Percentiles rank a stretch among this genome's conserved stretches.
phyloP scores from a whole-genome alignment of 2,329 filamentous ascomycete species.

The Aureobasidium musti region DNA sequence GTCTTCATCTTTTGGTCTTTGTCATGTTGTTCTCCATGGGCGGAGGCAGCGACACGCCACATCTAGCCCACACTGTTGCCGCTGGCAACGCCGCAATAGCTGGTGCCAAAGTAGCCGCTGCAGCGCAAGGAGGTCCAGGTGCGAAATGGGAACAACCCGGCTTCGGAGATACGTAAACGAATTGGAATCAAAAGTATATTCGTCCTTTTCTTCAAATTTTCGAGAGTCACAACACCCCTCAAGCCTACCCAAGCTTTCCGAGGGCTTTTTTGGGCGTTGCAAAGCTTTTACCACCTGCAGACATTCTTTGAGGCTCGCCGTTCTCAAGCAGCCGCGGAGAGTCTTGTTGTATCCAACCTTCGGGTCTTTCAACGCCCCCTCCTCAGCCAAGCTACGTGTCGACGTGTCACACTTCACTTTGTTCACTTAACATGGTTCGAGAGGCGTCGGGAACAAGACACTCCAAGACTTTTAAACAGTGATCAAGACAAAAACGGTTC shows the following conservation, averaged over 20 bases:
- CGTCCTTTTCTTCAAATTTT: background rate
- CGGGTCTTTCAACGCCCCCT: background rate
- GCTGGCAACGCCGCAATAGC: slow-evolving; percentile 24
- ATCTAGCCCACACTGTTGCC: slow-evolving; percentile 12
- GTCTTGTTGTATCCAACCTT: background rate
- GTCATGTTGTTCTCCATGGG: slow-evolving; percentile 83
- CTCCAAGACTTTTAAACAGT: background rate
- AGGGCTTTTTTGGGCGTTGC: slow-evolving; percentile 4
- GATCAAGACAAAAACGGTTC: slow-evolving; percentile 12
- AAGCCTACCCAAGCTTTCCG: slow-evolving; percentile 20
- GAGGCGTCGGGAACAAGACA: slow-evolving; percentile 15
- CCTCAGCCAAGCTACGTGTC: background rate
- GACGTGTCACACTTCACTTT: background rate
- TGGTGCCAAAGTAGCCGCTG: slow-evolving; percentile 11
- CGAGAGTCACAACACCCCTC: background rate
- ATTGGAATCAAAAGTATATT: slow-evolving; percentile 10
- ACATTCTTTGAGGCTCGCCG: background rate
- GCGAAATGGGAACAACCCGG: slow-evolving; percentile 22
- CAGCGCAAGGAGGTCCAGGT: slow-evolving; percentile 2
- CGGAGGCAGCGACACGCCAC: slow-evolving; percentile 15
- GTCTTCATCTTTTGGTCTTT: slow-evolving; percentile 84
- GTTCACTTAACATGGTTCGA: background rate
- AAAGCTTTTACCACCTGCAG: background rate
- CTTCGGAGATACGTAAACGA: slow-evolving; percentile 19
- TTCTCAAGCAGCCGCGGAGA: background rate